Evolutionary conservation across 169 alveolate genomes (phyloP), one percentile per base, ranked within the genome.

Genomic region (Eimeria necatrix): DNA sequence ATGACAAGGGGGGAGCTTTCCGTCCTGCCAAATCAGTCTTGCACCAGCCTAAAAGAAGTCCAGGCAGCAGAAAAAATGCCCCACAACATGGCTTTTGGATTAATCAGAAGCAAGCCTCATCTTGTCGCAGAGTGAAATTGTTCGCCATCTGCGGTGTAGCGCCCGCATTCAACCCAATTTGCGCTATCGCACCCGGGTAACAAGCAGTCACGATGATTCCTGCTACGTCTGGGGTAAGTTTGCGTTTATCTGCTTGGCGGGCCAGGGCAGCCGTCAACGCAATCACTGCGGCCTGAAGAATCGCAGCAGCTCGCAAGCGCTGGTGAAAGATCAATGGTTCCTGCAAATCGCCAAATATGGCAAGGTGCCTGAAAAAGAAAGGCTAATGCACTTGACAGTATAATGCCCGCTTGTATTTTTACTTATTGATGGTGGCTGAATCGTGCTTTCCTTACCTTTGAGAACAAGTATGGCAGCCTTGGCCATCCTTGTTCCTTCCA

Each of bases 11-110:
- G 9, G 95, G 95, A 5, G 9, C 56, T 84, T 91, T 59, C 91
- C 90, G 76, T 8, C 95, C 95, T 0, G 95, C 95, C 95, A 91
- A 76, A 12, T 91, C 91, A 6, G 95, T 78, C 78, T 78, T 76
- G 64, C 95, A 91, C 95, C 95, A 91, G 16, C 95, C 95, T 91
- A 20, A 3, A 76, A 20, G 14, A 41, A 32, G 51, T 4, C 24
- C 9, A 18, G 18, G 48, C 64, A 48, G 64, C 61, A 76, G 20
- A 16, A 18, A 32, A 32, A 32, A 32, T 32, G 2, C 41, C 41
- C 41, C 41, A 32, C 41, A 32, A 32, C 41, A 32, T 32, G 41
- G 41, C 41, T 32, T 32, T 32, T 32, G 41, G 41, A 32, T 32
- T 32, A 32, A 32, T 0, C 2, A 32, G 41, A 32, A 32, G 41